Percentiles rank a stretch among this genome's conserved stretches.
phyloP scores from a whole-genome alignment of 352 stramenopile genomes.

The Globisporangium uncinulatum region DNA sequence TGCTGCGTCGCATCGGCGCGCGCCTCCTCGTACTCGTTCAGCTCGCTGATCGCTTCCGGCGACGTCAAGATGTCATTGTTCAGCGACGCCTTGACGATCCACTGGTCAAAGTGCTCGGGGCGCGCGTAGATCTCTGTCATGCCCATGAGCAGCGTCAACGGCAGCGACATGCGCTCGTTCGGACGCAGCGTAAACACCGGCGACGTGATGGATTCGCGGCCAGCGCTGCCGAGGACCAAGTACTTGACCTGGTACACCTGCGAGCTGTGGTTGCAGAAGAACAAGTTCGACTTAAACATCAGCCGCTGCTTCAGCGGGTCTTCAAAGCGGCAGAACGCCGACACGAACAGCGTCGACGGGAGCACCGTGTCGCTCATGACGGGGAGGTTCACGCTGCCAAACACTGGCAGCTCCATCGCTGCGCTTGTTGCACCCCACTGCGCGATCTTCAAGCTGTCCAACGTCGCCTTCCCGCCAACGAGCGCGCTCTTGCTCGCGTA shows the following conservation, averaged over 20 bases:
- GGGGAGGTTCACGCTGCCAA: constrained; percentile 56
- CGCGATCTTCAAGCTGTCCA: constrained; percentile 54
- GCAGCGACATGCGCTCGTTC: constrained; percentile 61
- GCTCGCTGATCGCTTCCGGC: constrained; percentile 38
- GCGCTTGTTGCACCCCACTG: constrained; percentile 44
- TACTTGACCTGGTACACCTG: constrained; percentile 76
- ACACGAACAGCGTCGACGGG: constrained; percentile 56
- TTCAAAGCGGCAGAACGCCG: constrained; percentile 64
- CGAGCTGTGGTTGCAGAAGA: constrained; percentile 75
- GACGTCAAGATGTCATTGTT: constrained; percentile 79
- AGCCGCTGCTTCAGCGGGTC: constrained; percentile 54
- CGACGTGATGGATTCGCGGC: constrained; percentile 42
- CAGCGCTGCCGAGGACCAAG: constrained; percentile 43
- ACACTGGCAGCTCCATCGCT: constrained; percentile 36
- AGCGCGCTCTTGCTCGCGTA: constrained; percentile 26
- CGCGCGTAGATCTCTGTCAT: constrained; percentile 81
- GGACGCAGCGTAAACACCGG: constrained; percentile 50
- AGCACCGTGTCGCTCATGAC: constrained; percentile 30
- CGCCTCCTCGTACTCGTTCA: constrained; percentile 46
- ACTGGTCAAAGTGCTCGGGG: constrained; percentile 57
- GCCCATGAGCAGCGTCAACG: constrained; percentile 68
- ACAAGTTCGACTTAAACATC: constrained; percentile 76
- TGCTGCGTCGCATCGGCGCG: constrained; percentile 45
- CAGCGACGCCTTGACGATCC: constrained; percentile 66
- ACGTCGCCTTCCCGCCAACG: constrained; percentile 25